Base-by-base conservation (phyloP, 768 basidiomycete species). In the Trametes cinnabarina region DNA sequence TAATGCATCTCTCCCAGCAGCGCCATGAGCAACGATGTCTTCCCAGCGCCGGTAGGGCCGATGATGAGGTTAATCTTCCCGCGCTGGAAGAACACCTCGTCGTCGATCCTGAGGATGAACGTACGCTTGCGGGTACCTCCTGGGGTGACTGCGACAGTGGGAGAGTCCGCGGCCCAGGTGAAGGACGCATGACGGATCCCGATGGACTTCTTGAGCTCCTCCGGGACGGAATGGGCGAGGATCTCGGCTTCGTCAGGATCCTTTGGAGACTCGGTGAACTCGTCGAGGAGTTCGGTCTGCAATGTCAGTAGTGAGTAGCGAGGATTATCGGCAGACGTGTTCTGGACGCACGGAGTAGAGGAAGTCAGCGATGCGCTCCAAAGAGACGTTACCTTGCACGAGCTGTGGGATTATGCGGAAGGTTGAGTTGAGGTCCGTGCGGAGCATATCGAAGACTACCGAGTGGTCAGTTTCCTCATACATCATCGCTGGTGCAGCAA, bases 31-130 rank as follows among this genome's bases (percentile, higher is more conserved):
- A 85, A 65, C 0, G 82, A 84, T 0, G 85, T 86, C 69, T 86
- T 87, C 6, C 85, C 85, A 1, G 72, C 69, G 12, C 76, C 76
- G 47, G 83, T 84, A n/a, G 83, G 79, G 0, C 85, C 84, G 42
- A 85, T 70, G 15, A 86, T 77, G 51, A 84, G 71, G 58, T 86
- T 86, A 46, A 85, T 75, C 60, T 71, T 64, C 20, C 78, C 77
- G 7, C 66, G 74, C 61, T 76, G 75, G 73, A 87, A 87, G 3
- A 76, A 44, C 0, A 87, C 54, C 47, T 84, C 79, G 14, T 74
- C 82, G 1, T 79, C 73, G 40, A 85, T 71, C 2, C 67, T 72
- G 11, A 87, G 74, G 12, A 68, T 63, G 68, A 83, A 86, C n/a
- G 67, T 73, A 22, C 82, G 73, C 35, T 32, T 52, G 19, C 48